These are phyloP conservation scores for Elsinoe perseae DNA, from an alignment of 2,329 filamentous ascomycete genomes.

Conservation along the genomic window DNA sequence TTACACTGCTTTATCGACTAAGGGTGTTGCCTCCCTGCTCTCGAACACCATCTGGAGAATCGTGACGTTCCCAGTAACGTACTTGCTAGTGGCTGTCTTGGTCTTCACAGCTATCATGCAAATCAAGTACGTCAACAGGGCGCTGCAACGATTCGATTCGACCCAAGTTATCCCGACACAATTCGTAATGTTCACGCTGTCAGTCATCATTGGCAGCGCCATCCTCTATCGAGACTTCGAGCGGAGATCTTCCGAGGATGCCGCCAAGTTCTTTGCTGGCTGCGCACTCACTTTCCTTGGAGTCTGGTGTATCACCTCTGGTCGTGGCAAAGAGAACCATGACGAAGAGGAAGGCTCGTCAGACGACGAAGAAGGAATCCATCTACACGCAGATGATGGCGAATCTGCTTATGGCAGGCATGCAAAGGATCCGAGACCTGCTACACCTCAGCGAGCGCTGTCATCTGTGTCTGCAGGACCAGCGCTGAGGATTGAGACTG, in stretches of 20 bases:
- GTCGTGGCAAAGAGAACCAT: conserved; percentile 54
- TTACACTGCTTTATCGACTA: conserved; percentile 94
- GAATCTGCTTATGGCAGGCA: neutral
- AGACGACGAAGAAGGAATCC: conserved; percentile 37
- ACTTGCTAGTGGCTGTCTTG: conserved; percentile 71
- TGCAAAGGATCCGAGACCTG: neutral
- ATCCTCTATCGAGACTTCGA: conserved; percentile 94
- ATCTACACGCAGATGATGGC: conserved; percentile 34
- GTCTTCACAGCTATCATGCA: conserved; percentile 86
- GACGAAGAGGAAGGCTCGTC: conserved; percentile 33
- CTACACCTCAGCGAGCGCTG: neutral
- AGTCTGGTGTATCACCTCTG: conserved; percentile 94
- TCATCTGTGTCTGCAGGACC: conserved; percentile 20
- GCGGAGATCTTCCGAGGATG: conserved; percentile 63
- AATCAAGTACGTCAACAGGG: conserved; percentile 89
- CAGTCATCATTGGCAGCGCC: conserved; percentile 88
- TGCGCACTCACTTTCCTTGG: conserved; percentile 90
- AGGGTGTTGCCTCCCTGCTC: conserved; percentile 89
- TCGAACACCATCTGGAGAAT: conserved; percentile 84
- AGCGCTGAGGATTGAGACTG: conserved; percentile 22
- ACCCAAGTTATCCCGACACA: conserved; percentile 97
- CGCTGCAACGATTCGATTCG: conserved; percentile 86
- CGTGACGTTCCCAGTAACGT: conserved; percentile 86
- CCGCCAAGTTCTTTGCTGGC: conserved; percentile 78
- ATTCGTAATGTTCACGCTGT: conserved; percentile 93